Evolutionary conservation across 1,284 basidiomycete genomes (phyloP).

Genomic region (Cryptococcus jaspeensis): DNA sequence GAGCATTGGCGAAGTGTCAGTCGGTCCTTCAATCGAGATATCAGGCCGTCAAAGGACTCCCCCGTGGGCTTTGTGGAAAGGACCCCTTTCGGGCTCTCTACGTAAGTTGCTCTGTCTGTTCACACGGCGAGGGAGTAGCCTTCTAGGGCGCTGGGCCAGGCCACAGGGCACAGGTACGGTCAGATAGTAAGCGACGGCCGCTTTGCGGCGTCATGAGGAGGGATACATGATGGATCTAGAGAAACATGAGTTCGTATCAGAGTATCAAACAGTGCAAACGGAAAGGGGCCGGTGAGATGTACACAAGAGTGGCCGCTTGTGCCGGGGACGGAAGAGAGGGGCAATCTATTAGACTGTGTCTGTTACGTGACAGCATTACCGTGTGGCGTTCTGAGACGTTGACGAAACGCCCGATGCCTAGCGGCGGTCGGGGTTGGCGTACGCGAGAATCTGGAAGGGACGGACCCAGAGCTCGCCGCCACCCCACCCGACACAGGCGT

Average conservation of each 20-base stretch:
- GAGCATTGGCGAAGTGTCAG: too few species aligned
- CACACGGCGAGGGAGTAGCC: not conserved
- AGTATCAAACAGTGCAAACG: not conserved
- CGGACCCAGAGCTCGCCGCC: constrained; percentile 48
- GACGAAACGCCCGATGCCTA: constrained; percentile 2
- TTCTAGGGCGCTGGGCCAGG: too few species aligned
- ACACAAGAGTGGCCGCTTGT: not conserved
- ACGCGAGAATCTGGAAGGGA: constrained; percentile 45
- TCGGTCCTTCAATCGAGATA: too few species aligned
- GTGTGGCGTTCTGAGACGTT: not conserved
- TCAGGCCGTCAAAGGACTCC: too few species aligned
- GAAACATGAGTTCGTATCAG: too few species aligned
- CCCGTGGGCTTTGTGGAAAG: too few species aligned
- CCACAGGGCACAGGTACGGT: too few species aligned
- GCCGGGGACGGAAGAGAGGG: not conserved
- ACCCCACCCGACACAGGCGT: constrained; percentile 46
- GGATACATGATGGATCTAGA: too few species aligned
- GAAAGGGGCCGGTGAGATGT: not conserved
- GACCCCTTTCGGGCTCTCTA: too few species aligned
- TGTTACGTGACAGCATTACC: not conserved
- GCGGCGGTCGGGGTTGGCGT: constrained; percentile 19
- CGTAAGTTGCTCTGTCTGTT: not conserved
- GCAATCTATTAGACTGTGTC: not conserved
- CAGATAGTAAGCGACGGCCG: too few species aligned
- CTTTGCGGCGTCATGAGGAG: too few species aligned